Conservation (phyloP, 1,284 basidiomycete species). For the Gymnopus androsaceus region DNA sequence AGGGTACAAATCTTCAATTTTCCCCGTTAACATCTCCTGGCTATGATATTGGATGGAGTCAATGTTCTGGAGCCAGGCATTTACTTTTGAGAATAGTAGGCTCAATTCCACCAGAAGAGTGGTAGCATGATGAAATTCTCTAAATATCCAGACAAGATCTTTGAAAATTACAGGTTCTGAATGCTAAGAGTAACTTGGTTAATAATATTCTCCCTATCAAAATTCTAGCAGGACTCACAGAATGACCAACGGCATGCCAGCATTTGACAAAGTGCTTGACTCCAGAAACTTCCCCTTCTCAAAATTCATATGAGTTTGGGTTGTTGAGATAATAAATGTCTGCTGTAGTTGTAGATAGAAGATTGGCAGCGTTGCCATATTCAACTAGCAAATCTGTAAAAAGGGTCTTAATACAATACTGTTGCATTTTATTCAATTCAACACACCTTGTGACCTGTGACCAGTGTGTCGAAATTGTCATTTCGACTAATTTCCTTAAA, state of each 20-base stretch:
- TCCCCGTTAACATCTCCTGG: too few species aligned
- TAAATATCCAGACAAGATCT: neutral
- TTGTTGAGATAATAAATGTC: neutral
- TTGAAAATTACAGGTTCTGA: neutral
- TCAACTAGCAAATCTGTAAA: neutral
- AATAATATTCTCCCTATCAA: too few species aligned
- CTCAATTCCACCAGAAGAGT: neutral
- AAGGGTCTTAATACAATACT: neutral
- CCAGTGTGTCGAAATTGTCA: too few species aligned
- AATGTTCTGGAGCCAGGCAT: neutral
- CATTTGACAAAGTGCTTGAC: neutral
- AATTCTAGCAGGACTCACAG: neutral
- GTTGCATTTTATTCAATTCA: too few species aligned
- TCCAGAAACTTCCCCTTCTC: neutral
- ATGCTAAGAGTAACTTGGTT: neutral
- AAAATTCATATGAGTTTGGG: neutral
- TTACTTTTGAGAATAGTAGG: neutral
- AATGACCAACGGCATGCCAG: neutral
- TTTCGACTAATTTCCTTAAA: too few species aligned
- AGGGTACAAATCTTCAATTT: neutral
- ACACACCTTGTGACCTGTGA: too few species aligned
- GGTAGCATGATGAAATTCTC: neutral
- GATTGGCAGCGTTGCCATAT: neutral
- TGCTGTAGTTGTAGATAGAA: neutral
- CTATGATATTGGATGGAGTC: neutral